phyloP scores from a whole-genome alignment of 2,329 filamentous ascomycete genomes.

The Verticillium nonalfalfae region DNA sequence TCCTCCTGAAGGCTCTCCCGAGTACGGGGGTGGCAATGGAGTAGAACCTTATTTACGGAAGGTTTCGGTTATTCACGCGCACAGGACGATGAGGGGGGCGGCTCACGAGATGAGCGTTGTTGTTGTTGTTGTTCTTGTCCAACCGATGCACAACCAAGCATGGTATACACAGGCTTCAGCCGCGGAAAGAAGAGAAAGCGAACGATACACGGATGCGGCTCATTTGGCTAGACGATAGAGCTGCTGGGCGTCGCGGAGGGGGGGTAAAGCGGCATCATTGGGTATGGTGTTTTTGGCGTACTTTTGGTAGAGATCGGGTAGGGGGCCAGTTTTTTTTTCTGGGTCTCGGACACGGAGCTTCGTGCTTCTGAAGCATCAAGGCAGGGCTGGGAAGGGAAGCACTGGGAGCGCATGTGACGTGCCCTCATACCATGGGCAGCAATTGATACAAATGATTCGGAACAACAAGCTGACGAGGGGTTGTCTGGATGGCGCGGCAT shows the following conservation, averaged over 20 bases:
- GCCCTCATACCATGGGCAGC: not conserved
- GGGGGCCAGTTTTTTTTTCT: not conserved
- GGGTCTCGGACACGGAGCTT: not conserved
- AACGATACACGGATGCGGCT: not conserved
- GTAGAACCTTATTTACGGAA: no score
- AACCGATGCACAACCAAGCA: no score
- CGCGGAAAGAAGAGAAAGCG: not conserved
- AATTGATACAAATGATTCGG: not conserved
- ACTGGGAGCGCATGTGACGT: not conserved
- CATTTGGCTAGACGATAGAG: not conserved
- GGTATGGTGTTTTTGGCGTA: not conserved
- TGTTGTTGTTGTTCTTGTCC: no score
- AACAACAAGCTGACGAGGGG: not conserved
- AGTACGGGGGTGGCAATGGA: no score
- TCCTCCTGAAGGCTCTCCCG: no score
- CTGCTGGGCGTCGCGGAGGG: not conserved
- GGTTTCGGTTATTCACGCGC: no score
- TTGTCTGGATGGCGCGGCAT: not conserved
- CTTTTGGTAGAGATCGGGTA: not conserved
- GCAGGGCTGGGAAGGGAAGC: not conserved
- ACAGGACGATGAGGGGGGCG: no score
- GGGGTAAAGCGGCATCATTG: not conserved
- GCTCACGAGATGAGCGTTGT: no score
- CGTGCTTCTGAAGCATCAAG: not conserved
- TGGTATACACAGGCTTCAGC: not conserved